Percentiles rank a stretch among this genome's conserved stretches.
Conservation (phyloP, 2,329 filamentous ascomycete species). For the Sclerotinia borealis region DNA sequence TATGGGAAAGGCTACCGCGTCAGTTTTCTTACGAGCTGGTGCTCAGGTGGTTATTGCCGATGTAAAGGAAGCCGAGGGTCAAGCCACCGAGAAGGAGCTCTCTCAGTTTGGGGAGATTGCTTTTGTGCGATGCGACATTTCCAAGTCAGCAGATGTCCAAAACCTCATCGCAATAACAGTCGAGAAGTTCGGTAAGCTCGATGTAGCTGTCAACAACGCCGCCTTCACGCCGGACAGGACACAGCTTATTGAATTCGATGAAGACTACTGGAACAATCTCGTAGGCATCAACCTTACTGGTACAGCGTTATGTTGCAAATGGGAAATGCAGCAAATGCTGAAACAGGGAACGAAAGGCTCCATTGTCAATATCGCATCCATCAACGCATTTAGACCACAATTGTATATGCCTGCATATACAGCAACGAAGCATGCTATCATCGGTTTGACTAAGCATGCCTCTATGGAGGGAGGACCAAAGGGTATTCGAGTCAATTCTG, state of each 20-base stretch:
- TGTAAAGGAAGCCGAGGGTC: background rate
- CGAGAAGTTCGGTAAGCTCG: conserved; percentile 43
- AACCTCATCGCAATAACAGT: conserved; percentile 32
- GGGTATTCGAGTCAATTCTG: conserved; percentile 35
- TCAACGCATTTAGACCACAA: conserved; percentile 7
- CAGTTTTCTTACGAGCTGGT: conserved; percentile 3
- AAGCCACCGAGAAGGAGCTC: background rate
- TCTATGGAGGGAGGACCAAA: conserved; percentile 32
- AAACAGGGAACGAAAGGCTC: conserved; percentile 9
- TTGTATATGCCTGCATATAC: conserved; percentile 21
- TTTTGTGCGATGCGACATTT: conserved; percentile 9
- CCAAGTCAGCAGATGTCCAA: conserved; percentile 3
- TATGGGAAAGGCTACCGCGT: conserved; percentile 33
- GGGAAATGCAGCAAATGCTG: conserved; percentile 7
- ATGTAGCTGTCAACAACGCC: conserved; percentile 50
- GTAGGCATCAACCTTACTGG: conserved; percentile 7
- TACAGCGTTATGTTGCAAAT: conserved; percentile 11
- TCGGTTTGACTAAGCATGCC: conserved; percentile 39
- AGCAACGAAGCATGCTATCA: conserved; percentile 38
- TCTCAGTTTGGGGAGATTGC: background rate
- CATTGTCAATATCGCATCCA: conserved; percentile 11
- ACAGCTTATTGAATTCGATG: conserved; percentile 4
- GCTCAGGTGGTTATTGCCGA: conserved; percentile 9
- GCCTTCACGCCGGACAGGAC: conserved; percentile 18
- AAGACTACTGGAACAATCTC: conserved; percentile 7